Evolutionary conservation across 2,329 filamentous ascomycete species (phyloP).

Genomic region (Huntiella omanensis): DNA sequence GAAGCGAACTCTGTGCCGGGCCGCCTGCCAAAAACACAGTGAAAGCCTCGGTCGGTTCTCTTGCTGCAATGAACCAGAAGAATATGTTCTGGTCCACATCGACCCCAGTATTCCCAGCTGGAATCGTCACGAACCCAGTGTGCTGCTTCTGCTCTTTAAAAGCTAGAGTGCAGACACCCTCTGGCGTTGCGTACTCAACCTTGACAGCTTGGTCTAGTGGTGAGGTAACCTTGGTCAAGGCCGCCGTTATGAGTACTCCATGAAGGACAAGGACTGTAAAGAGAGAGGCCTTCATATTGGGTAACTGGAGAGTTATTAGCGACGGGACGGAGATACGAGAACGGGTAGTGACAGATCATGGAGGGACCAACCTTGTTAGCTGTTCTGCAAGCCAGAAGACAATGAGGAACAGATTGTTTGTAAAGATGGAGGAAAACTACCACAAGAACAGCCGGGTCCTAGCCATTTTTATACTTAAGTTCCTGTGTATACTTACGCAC

Average conservation of each 20-base stretch:
- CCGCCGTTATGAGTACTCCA: neutral
- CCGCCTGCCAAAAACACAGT: constrained; percentile 48
- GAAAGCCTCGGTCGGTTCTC: constrained; percentile 15
- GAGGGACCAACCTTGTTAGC: too few relatives aligned
- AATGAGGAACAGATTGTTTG: too few relatives aligned
- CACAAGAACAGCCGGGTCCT: too few relatives aligned
- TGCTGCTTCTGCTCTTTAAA: constrained; percentile 49
- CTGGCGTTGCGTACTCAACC: constrained; percentile 1
- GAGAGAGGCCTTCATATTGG: too few relatives aligned
- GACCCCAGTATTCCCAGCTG: constrained; percentile 17
- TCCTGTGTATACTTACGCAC: too few relatives aligned
- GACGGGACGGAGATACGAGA: too few relatives aligned
- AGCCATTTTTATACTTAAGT: too few relatives aligned
- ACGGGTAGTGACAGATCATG: too few relatives aligned
- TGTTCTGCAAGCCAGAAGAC: too few relatives aligned
- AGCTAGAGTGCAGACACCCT: constrained; percentile 39
- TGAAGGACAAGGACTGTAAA: too few relatives aligned
- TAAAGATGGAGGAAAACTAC: too few relatives aligned
- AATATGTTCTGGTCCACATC: constrained; percentile 22
- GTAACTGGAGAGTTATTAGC: too few relatives aligned
- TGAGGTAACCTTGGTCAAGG: neutral
- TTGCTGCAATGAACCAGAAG: constrained; percentile 31
- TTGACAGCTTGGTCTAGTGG: neutral
- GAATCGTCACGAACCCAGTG: constrained; percentile 48
- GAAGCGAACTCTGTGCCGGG: constrained; percentile 44